Evolutionary conservation across 2,329 filamentous ascomycete genomes (phyloP).

Genomic region (Lecanosticta acicola): DNA sequence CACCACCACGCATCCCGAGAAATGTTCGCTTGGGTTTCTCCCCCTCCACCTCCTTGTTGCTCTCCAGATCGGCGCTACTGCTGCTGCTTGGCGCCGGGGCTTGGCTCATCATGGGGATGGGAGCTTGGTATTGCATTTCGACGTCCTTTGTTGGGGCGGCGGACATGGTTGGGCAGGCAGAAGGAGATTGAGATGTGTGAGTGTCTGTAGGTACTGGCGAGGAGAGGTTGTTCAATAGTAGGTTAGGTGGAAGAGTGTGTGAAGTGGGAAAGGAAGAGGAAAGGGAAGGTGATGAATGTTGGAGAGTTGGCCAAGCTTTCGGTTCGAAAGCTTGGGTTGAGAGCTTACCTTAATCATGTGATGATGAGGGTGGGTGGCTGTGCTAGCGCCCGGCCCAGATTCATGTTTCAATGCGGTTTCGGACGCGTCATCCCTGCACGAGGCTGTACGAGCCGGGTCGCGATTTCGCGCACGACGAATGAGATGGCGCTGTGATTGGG

Average conservation of each 20-base stretch:
- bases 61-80: neutral
- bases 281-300: too few relatives aligned
- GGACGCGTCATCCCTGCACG: too few relatives aligned
- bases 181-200: neutral
- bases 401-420: too few relatives aligned
- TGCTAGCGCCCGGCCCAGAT: too few relatives aligned
- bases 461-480: too few relatives aligned
- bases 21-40: slow-evolving; percentile 24
- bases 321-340: slow-evolving; percentile 7
- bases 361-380: too few relatives aligned
- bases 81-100: slow-evolving; percentile 4
- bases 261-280: neutral
- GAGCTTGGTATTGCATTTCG: slow-evolving; percentile 24
- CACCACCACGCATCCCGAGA: slow-evolving; percentile 27
- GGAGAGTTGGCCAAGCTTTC: neutral
- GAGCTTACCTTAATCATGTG: too few relatives aligned
- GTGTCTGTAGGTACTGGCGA: too few relatives aligned
- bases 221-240: too few relatives aligned
- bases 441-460: too few relatives aligned
- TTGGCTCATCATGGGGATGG: slow-evolving; percentile 15
- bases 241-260: neutral
- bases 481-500: too few relatives aligned
- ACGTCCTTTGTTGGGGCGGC: slow-evolving; percentile 19
- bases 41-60: slow-evolving; percentile 6
- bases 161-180: neutral